Evolutionary conservation across 2,329 filamentous ascomycete species (phyloP).

Genomic region (Phoma sp.): DNA sequence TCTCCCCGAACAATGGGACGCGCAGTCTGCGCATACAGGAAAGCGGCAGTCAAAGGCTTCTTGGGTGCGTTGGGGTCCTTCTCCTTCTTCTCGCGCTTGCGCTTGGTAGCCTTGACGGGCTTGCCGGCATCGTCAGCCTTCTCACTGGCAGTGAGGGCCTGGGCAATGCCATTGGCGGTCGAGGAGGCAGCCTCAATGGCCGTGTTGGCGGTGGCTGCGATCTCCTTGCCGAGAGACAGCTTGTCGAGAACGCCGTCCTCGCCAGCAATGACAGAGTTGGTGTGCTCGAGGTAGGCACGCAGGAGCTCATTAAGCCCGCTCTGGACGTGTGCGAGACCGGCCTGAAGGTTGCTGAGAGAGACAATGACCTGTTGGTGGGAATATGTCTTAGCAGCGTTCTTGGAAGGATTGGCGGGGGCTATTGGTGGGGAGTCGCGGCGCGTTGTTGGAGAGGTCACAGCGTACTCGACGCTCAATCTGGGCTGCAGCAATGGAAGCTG

Average conservation of each 20-base stretch:
- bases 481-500: slow-evolving; percentile 14
- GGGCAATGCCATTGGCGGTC: slow-evolving; percentile 29
- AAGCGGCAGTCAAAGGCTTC: slow-evolving; percentile 91
- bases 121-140: slow-evolving; percentile 24
- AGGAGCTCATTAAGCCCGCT: slow-evolving; percentile 77
- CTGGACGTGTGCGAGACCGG: slow-evolving; percentile 49
- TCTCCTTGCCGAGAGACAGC: slow-evolving; percentile 52
- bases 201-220: slow-evolving; percentile 41
- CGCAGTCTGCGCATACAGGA: slow-evolving; percentile 90
- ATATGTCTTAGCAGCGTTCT: slow-evolving; percentile 13
- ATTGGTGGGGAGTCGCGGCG: slow-evolving; percentile 7
- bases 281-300: slow-evolving; percentile 85
- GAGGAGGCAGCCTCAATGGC: slow-evolving; percentile 36
- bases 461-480: not conserved
- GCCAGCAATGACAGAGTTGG: slow-evolving; percentile 72
- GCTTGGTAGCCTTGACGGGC: slow-evolving; percentile 57
- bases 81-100: slow-evolving; percentile 82
- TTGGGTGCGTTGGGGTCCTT: slow-evolving; percentile 91
- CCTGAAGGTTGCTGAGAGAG: slow-evolving; percentile 78
- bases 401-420: not conserved
- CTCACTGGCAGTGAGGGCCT: slow-evolving; percentile 24
- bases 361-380: slow-evolving; percentile 67
- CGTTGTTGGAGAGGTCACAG: not conserved
- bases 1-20: slow-evolving; percentile 82
- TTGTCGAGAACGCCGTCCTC: slow-evolving; percentile 47